Conservation (phyloP, 2,329 filamentous ascomycete species). For the Fusarium graminum region DNA sequence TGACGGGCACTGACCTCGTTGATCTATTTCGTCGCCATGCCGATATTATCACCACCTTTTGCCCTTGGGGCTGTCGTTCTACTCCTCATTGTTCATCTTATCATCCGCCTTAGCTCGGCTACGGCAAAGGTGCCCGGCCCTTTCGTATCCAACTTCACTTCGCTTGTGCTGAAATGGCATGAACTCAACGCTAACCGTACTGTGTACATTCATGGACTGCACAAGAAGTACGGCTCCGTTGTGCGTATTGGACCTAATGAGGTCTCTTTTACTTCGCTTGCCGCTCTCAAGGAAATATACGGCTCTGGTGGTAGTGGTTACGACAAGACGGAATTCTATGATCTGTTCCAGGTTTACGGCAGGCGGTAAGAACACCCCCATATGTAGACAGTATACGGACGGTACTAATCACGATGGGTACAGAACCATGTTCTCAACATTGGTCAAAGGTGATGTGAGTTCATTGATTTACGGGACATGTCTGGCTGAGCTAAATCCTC, state of each 20-base stretch:
- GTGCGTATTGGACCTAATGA: slow-evolving; percentile 71
- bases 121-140: slow-evolving; percentile 63
- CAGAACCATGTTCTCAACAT: slow-evolving; percentile 71
- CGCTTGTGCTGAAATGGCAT: slow-evolving; percentile 65
- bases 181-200: slow-evolving; percentile 68
- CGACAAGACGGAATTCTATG: slow-evolving; percentile 75
- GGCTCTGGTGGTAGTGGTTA: slow-evolving; percentile 71
- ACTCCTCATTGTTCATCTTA: slow-evolving; percentile 47
- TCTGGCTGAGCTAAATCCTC: slow-evolving; percentile 3
- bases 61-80: slow-evolving; percentile 41
- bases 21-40: slow-evolving; percentile 33
- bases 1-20: neutral
- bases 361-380: slow-evolving; percentile 59
- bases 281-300: slow-evolving; percentile 73
- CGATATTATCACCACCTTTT: slow-evolving; percentile 50
- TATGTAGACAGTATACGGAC: neutral
- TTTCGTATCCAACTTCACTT: slow-evolving; percentile 62
- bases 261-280: slow-evolving; percentile 68
- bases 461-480: neutral
- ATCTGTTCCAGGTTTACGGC: slow-evolving; percentile 70
- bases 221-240: slow-evolving; percentile 67
- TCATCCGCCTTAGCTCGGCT: slow-evolving; percentile 52
- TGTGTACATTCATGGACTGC: slow-evolving; percentile 67
- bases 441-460: slow-evolving; percentile 66
- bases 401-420: slow-evolving; percentile 12